A percentile compares a stretch with the other conserved stretches of the same genome.
These are phyloP conservation scores for Crucibulum laeve DNA, from an alignment of 768 basidiomycete species.

Conservation along the genomic window DNA sequence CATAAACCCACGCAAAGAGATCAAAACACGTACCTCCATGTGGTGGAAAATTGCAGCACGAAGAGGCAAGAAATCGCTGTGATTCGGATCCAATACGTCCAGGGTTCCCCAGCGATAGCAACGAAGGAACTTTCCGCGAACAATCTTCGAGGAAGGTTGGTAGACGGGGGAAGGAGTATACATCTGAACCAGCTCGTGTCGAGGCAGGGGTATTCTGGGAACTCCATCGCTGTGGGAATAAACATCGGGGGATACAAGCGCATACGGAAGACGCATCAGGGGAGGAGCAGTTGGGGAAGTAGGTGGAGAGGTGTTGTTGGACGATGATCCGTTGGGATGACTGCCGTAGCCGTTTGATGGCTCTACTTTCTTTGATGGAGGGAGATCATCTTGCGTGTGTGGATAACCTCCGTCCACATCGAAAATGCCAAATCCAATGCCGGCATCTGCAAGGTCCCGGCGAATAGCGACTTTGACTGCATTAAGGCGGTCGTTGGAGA, in stretches of 20 bases:
- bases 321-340: slow-evolving; percentile 48
- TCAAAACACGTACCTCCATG: slow-evolving; percentile 64
- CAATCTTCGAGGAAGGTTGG: slow-evolving; percentile 37
- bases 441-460: slow-evolving; percentile 76
- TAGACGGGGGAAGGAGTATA: slow-evolving; percentile 60
- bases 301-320: slow-evolving; percentile 56
- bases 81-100: slow-evolving; percentile 72
- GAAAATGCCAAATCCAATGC: slow-evolving; percentile 88
- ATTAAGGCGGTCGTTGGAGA: slow-evolving; percentile 78
- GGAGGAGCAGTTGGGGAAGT: slow-evolving; percentile 60
- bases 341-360: slow-evolving; percentile 45
- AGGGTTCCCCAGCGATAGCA: slow-evolving; percentile 82
- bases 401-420: slow-evolving; percentile 63
- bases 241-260: slow-evolving; percentile 77
- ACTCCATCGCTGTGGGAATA: slow-evolving; percentile 86
- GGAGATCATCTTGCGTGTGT: slow-evolving; percentile 39
- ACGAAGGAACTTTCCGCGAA: slow-evolving; percentile 62
- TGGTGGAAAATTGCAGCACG: slow-evolving; percentile 81
- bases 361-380: slow-evolving; percentile 45
- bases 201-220: slow-evolving; percentile 46
- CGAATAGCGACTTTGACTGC: slow-evolving; percentile 79
- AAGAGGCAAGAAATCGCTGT: slow-evolving; percentile 78
- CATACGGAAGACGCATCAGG: slow-evolving; percentile 72
- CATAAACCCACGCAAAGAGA: slow-evolving; percentile 4
- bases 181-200: slow-evolving; percentile 70